Evolutionary conservation across 2,329 filamentous ascomycete genomes (phyloP), one percentile per base, ranked within the genome.

Genomic region (Aspergillus nomiae): DNA sequence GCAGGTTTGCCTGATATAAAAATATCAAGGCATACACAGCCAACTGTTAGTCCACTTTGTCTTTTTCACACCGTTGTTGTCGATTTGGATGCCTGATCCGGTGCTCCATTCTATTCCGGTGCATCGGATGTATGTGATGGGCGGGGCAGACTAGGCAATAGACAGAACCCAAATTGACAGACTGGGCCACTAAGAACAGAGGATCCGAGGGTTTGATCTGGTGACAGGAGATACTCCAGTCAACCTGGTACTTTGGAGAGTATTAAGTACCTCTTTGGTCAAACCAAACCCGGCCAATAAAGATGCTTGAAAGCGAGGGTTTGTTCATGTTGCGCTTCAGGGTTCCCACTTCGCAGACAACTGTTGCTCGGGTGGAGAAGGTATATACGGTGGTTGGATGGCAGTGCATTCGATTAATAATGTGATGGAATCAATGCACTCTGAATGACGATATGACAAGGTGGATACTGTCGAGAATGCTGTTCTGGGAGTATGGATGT

Each of bases 1-100:
- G 57, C 32, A 56, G 46, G 26, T 53, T 62, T 50, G 63, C 63
- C 63, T 64, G 28, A 60, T 58, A 30, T 41, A 28, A 46, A 34
- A 21, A 54, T 62, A 38, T 45, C 36, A 30, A 51, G 38, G 19
- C 32, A 36, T 36, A 16, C 51, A 34, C 26, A n/a, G 32, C 51
- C 21, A 55, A 38, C 51, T 41, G 51, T 55, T 55, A 41, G 38
- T 10, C 38, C 38, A 14, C n/a, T 21, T 36, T 38, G 51, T 38
- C 10, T 55, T 24, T 21, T 55, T 24, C 21, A n/a, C 19, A 38
- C 4, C 3, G 6, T 26, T 16, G 45, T 48, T 28, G 45, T 53
- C 10, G 16, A 19, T 32, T 38, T 54, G 32, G 55, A 4, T 58
- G 58, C 54, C 58, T 51, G 58, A 55, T 38, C n/a, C 16, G 21